A percentile compares a stretch with the other conserved stretches of the same genome.
phyloP scores from a whole-genome alignment of 139 green algal species.

The Mesotaenium endlicherianum region DNA sequence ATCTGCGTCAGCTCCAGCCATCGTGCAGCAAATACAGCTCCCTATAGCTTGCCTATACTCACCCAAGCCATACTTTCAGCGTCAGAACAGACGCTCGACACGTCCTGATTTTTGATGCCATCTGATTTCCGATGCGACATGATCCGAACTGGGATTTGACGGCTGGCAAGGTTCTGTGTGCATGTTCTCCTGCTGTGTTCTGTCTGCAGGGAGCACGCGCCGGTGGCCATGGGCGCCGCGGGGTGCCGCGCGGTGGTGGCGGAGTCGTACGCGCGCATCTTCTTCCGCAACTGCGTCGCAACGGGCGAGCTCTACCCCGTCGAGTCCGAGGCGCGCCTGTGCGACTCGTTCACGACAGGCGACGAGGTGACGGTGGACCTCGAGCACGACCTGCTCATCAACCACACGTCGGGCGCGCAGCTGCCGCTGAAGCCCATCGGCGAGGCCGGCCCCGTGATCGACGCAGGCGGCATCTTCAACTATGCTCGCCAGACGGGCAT shows the following conservation, averaged over 20 bases:
- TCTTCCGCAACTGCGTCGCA: constrained; percentile 94
- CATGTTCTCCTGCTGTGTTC: too few relatives aligned
- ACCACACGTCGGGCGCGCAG: constrained; percentile 74
- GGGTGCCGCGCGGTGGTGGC: constrained; percentile 75
- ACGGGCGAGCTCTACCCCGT: constrained; percentile 84
- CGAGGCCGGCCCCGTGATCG: constrained; percentile 89
- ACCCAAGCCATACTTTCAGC: too few relatives aligned
- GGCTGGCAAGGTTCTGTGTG: too few relatives aligned
- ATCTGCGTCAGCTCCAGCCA: too few relatives aligned
- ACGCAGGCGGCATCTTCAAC: constrained; percentile 92
- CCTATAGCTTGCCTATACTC: too few relatives aligned
- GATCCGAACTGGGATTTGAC: too few relatives aligned
- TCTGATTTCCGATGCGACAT: too few relatives aligned
- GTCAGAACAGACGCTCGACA: too few relatives aligned
- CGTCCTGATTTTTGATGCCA: too few relatives aligned
- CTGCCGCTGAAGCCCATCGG: constrained; percentile 78
- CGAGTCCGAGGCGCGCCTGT: constrained; percentile 76
- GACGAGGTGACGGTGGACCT: constrained; percentile 88
- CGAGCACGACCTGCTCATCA: constrained; percentile 77
- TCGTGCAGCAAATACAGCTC: too few relatives aligned
- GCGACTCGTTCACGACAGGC: constrained; percentile 71
- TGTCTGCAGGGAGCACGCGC: constrained; percentile 92
- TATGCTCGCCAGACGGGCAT: constrained; percentile 82
- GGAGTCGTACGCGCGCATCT: constrained; percentile 92
- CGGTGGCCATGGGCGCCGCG: constrained; percentile 82